phyloP scores from a whole-genome alignment of 768 basidiomycete genomes.

The Leccinum sublutescens region DNA sequence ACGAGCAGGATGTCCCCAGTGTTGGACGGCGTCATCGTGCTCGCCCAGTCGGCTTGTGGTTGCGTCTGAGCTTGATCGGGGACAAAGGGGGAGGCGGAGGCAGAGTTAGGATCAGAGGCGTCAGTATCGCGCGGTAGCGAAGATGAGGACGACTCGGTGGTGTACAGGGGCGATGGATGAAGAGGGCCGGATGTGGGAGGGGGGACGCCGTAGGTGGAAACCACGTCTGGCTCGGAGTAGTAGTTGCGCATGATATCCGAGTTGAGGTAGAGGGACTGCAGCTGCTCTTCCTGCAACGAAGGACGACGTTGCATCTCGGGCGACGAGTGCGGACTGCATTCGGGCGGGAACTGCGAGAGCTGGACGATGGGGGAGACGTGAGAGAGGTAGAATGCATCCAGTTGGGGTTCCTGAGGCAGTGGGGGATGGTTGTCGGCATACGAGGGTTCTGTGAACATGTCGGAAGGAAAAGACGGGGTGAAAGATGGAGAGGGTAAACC shows the following conservation, averaged over 20 bases:
- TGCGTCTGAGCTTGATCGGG: conserved; percentile 1
- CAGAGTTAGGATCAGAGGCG: not conserved
- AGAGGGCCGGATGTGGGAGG: conserved; percentile 7
- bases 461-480: conserved; percentile 24
- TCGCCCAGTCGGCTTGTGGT: conserved; percentile 12
- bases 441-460: not conserved
- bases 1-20: conserved; percentile 15
- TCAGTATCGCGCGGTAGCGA: conserved; percentile 7
- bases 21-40: not conserved
- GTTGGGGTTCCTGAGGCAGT: conserved; percentile 11
- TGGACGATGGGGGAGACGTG: conserved; percentile 20
- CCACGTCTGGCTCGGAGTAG: conserved; percentile 15
- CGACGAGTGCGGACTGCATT: conserved; percentile 12
- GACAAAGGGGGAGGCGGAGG: conserved; percentile 9
- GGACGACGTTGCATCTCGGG: conserved; percentile 12
- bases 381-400: conserved; percentile 22
- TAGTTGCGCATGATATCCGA: conserved; percentile 23
- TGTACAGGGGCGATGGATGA: conserved; percentile 19
- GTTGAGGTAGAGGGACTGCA: conserved; percentile 24
- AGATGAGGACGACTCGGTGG: conserved; percentile 10
- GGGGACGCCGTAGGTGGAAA: conserved; percentile 9
- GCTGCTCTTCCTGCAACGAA: conserved; percentile 23
- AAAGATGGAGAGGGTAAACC: conserved; percentile 33
- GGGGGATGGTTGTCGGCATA: conserved; percentile 10
- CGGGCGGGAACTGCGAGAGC: conserved; percentile 18